Conservation (phyloP, 805 yeast species). For the Saccharomycopsis schoenii region DNA sequence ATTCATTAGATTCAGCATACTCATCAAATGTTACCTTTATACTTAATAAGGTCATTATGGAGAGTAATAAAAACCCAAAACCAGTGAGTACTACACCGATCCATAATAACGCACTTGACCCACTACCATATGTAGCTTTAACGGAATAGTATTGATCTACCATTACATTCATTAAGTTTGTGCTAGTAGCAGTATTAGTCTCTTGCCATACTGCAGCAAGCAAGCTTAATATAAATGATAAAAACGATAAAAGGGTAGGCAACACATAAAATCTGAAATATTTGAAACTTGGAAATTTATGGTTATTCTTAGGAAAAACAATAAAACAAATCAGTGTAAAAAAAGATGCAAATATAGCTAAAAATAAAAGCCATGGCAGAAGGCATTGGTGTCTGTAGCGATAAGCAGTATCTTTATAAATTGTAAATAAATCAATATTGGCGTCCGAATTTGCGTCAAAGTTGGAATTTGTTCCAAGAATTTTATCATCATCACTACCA, state of each 20-base stretch:
- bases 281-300: background rate
- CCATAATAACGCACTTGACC: conserved; percentile 18
- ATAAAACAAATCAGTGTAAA: conserved; percentile 9
- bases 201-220: conserved; percentile 21
- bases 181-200: conserved; percentile 18
- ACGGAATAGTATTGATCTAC: conserved; percentile 18
- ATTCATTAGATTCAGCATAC: background rate
- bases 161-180: conserved; percentile 17
- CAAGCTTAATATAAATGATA: conserved; percentile 16
- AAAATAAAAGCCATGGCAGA: conserved; percentile 16
- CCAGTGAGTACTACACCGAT: conserved; percentile 14
- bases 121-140: conserved; percentile 15
- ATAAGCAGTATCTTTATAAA: conserved; percentile 16
- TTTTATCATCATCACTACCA: conserved; percentile 8
- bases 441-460: conserved; percentile 14
- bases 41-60: background rate
- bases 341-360: conserved; percentile 16
- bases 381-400: conserved; percentile 18
- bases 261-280: background rate
- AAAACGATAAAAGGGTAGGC: conserved; percentile 3
- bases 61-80: background rate
- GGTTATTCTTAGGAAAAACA: conserved; percentile 3
- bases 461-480: conserved; percentile 7
- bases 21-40: background rate
- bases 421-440: conserved; percentile 14